Base-by-base conservation (phyloP, 2,329 filamentous ascomycete genomes). In the Bipolaris cookei region DNA sequence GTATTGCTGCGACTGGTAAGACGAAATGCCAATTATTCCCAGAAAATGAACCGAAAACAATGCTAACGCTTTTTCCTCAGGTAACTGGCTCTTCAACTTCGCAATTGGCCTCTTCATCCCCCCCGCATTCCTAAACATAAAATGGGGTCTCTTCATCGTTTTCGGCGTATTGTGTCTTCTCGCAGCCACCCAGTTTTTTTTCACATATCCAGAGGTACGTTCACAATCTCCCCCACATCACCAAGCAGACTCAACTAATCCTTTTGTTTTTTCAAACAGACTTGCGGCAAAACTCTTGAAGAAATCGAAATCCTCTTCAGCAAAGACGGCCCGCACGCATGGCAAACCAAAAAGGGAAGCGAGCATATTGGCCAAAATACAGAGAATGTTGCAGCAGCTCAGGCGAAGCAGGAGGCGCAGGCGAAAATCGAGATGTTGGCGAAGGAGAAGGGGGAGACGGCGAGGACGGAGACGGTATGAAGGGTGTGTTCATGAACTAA, bases 241-340 rank as follows among this genome's bases (percentile, higher is more conserved):
- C 0, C 3, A 2, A 38, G 10, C 4, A 13, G 6, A 30, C 8
- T 2, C 8, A 4, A 4, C 46, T 51, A 34, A 55, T 13, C n/a
- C 5, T 39, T 16, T 6, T 7, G 4, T n/a, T 11, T 11, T 4
- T 21, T 4, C 21, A 21, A 32, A 16, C 21, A 56, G 76, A 92
- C 89, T 0, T 85, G 86, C 38, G 89, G 89, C 8, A 90, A 87
- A 76, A 89, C 88, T 0, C 83, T 93, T 1, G 90, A 93, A 71
- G 89, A 93, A 69, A 88, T 92, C 75, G 89, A 90, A 61, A 84
- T 85, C 8, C 86, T 92, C 60, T 93, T 93, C 70, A 54, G 55
- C 20, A 81, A 78, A 41, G 69, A 71, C 2, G 84, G 84, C 0
- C 70, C 80, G 1, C 83, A 82, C 2, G 84, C 87, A 3, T 89